phyloP scores from a whole-genome alignment of 345 rosid genomes.

The Eucalyptus sp. region DNA sequence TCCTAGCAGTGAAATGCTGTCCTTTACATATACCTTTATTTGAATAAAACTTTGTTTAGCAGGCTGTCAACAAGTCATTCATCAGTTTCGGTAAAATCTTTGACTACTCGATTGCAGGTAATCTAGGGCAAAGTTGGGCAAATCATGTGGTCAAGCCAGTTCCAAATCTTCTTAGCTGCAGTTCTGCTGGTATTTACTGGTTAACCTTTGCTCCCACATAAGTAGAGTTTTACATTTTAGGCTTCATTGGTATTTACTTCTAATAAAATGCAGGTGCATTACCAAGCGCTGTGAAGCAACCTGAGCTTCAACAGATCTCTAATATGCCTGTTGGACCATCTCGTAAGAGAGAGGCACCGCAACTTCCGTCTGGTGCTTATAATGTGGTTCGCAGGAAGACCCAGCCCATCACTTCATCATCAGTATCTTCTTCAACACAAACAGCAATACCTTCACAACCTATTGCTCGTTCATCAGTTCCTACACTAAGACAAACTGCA shows the following conservation, averaged over 20 bases:
- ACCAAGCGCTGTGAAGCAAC: background rate
- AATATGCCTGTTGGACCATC: background rate
- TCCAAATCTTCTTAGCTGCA: background rate
- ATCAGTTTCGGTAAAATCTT: background rate
- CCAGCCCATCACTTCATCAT: background rate
- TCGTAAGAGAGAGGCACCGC: slow-evolving; percentile 1
- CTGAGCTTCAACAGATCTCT: background rate
- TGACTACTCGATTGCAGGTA: background rate
- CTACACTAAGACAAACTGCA: background rate
- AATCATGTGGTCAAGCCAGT: background rate
- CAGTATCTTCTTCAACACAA: background rate
- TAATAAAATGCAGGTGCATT: background rate
- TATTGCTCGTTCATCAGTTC: background rate
- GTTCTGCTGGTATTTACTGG: background rate
- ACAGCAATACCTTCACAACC: background rate
- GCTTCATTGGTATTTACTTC: background rate
- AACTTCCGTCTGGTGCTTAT: background rate
- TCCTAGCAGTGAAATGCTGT: background rate
- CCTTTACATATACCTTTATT: background rate
- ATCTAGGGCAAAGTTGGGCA: background rate
- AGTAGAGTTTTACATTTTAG: background rate
- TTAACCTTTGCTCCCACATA: background rate
- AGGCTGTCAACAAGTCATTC: background rate
- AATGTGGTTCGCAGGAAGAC: background rate
- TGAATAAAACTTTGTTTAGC: background rate